phyloP scores from a whole-genome alignment of 2,329 filamentous ascomycete species.

The Penicillium sp. region DNA sequence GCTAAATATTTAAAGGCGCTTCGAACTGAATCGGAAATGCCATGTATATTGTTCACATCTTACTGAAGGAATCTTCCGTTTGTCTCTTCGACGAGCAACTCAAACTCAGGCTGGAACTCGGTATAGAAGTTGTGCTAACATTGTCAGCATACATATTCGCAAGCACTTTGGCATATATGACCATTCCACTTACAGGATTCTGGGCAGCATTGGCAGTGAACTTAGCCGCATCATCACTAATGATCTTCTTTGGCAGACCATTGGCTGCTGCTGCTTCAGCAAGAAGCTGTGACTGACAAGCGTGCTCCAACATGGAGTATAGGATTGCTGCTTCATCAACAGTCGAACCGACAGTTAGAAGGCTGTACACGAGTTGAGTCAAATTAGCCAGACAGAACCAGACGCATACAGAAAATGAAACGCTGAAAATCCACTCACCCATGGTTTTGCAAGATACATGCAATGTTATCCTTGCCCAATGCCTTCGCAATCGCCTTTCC shows the following conservation, averaged over 20 bases:
- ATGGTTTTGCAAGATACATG: constrained; percentile 44
- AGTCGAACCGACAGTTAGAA: constrained; percentile 42
- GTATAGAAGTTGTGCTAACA: constrained; percentile 39
- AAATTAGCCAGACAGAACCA: constrained; percentile 15
- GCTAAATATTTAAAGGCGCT: background rate
- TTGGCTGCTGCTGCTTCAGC: constrained; percentile 44
- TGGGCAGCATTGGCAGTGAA: constrained; percentile 38
- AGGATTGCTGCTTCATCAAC: constrained; percentile 43
- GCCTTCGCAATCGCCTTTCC: constrained; percentile 39
- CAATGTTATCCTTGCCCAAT: constrained; percentile 41
- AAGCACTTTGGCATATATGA: background rate
- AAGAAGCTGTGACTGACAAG: constrained; percentile 43
- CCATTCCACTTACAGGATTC: constrained; percentile 30
- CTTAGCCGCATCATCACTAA: constrained; percentile 33
- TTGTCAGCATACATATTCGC: constrained; percentile 8
- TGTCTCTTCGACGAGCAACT: constrained; percentile 39
- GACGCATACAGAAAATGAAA: background rate
- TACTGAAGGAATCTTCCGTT: constrained; percentile 34
- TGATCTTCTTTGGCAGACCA: constrained; percentile 37
- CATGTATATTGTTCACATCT: background rate
- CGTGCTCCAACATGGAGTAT: constrained; percentile 42
- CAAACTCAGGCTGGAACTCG: constrained; percentile 42
- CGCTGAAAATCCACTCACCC: constrained; percentile 23
- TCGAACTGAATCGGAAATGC: background rate
- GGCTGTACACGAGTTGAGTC: constrained; percentile 26